Base-by-base conservation (phyloP, 2,329 filamentous ascomycete genomes). In the Aspergillus pseudoviridinutans region DNA sequence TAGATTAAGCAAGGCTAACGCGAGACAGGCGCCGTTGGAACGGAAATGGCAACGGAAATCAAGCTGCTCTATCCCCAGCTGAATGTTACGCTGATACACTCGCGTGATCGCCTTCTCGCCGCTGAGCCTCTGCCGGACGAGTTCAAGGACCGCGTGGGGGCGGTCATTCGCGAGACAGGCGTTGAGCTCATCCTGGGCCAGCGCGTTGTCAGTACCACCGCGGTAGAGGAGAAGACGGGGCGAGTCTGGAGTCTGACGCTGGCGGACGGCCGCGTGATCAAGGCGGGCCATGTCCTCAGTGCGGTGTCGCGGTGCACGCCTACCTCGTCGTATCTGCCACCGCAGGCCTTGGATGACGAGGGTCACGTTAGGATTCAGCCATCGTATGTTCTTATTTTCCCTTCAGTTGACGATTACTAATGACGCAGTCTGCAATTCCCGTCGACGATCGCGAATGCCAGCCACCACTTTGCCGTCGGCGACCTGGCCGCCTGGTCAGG, bases 31-130 rank as follows among this genome's bases (percentile, higher is more conserved):
- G 90, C 90, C 6, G 90, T 92, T 1, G 90, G 90, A 8, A 86
- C 92, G 55, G 90, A 93, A 71, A 91, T 93, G 81, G 89, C 90
- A 0, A 85, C 88, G 1, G 90, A 94, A 75, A 78, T 92, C 54
- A 92, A 92, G 73, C 71, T 83, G 49, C 77, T 86, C 25, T 81
- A 87, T 59, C 89, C 90, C 0, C 66, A 82, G 10, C 76, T 85
- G 54, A 82, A 82, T 44, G 86, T 93, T n/a, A 89, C 85, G 1
- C 81, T 94, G 1, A 83, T 91, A 4, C 90, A 93, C 70, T 92
- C 89, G 3, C 80, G 88, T 22, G 78, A 82, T 27, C 84, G 84
- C 65, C 82, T 93, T 1, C 79, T 93, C 7, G 91, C 88, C 0
- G 84, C 87, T 0, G 90, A 94, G 74, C 84, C 83, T 3, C 79